A percentile compares a stretch with the other conserved stretches of the same genome.
These are phyloP conservation scores for Diaporthe caulivora DNA, from an alignment of 2,329 filamentous ascomycete genomes.

Conservation along the genomic window DNA sequence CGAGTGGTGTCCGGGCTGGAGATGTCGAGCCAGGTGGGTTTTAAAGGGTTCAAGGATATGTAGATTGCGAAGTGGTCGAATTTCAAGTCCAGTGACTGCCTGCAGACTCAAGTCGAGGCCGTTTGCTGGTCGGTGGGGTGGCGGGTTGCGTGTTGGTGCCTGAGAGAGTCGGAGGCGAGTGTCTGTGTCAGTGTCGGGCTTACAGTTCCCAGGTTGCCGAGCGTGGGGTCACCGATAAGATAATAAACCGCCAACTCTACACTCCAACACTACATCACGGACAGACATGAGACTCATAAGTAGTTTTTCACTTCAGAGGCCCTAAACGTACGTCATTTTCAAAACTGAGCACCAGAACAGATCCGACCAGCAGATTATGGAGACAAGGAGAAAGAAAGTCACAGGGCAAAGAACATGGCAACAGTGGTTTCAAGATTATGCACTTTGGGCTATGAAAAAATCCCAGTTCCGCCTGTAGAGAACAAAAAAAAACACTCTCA, in stretches of 20 bases:
- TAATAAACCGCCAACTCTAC: not conserved
- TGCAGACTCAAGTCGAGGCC: not conserved
- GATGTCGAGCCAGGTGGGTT: not conserved
- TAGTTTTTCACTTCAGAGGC: too few species aligned
- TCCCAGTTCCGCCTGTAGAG: constrained; percentile 18
- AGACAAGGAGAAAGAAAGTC: not conserved
- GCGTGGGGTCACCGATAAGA: constrained; percentile 12
- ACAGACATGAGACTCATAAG: not conserved
- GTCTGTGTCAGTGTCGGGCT: not conserved
- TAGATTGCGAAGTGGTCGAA: not conserved
- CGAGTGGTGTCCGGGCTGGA: not conserved
- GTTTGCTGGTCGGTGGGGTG: constrained; percentile 10
- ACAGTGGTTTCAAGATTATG: constrained; percentile 31
- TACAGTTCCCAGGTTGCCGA: not conserved
- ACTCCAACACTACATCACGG: too few species aligned
- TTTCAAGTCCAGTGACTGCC: not conserved
- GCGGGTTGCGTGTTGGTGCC: constrained; percentile 9
- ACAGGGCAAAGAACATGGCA: not conserved
- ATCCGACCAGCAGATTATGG: too few species aligned
- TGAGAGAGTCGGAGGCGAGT: constrained; percentile 9
- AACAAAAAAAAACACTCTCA: constrained; percentile 16
- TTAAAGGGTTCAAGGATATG: not conserved
- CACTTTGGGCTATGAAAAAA: constrained; percentile 31
- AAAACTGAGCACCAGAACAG: too few species aligned
- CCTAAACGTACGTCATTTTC: not conserved